These are phyloP conservation scores for Exophiala alcalophila DNA, from an alignment of 2,329 filamentous ascomycete species.

Conservation along the genomic window DNA sequence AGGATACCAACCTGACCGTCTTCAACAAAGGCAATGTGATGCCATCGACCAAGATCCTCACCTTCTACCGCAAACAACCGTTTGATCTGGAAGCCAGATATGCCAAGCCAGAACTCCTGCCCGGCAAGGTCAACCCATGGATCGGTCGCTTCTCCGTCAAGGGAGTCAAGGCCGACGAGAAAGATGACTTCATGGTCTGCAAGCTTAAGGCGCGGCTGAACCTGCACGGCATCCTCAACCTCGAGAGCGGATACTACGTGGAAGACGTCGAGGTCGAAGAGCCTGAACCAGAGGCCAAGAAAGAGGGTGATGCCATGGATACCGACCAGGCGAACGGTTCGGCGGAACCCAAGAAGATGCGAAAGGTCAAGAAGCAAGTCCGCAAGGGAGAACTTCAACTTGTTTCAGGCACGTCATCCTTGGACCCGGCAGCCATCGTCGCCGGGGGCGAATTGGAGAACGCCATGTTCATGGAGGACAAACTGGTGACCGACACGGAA, in stretches of 20 bases:
- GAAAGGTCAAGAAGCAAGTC: slow-evolving; percentile 99
- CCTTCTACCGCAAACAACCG: slow-evolving; percentile 96
- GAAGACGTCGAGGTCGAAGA: slow-evolving; percentile 98
- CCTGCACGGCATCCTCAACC: slow-evolving; percentile 91
- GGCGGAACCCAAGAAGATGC: slow-evolving; percentile 67
- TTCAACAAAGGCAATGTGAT: slow-evolving; percentile 97
- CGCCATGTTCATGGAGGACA: slow-evolving; percentile 95
- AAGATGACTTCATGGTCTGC: slow-evolving; percentile 98
- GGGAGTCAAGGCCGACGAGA: slow-evolving; percentile 87
- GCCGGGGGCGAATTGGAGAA: slow-evolving; percentile 76
- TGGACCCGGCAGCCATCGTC: slow-evolving; percentile 67
- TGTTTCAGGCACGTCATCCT: slow-evolving; percentile 73
- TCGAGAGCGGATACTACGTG: slow-evolving; percentile 96
- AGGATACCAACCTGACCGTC: slow-evolving; percentile 94
- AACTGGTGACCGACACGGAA: slow-evolving; percentile 95
- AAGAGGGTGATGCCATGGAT: slow-evolving; percentile 74
- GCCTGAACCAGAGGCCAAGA: slow-evolving; percentile 72
- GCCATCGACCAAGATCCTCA: slow-evolving; percentile 98
- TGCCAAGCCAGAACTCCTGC: slow-evolving; percentile 78
- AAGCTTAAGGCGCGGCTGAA: slow-evolving; percentile 98
- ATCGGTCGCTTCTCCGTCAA: slow-evolving; percentile 98
- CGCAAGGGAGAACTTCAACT: slow-evolving; percentile 94
- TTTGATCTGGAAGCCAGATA: slow-evolving; percentile 97
- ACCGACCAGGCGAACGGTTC: slow-evolving; percentile 65
- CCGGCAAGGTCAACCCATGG: slow-evolving; percentile 88